Conservation (phyloP, 768 basidiomycete genomes). For the Tylopilus balloui region DNA sequence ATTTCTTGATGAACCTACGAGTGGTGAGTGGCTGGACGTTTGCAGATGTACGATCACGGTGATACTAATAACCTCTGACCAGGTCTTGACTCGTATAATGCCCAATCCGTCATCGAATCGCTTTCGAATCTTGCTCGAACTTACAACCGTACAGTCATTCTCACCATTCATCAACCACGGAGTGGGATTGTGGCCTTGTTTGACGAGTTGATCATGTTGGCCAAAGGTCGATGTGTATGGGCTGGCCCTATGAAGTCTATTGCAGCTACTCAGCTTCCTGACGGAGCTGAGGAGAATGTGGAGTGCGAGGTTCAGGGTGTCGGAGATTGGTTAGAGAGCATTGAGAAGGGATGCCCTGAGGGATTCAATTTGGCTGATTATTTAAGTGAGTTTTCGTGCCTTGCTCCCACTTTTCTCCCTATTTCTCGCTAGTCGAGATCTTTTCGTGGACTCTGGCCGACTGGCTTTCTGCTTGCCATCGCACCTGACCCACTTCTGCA, state of each 20-base stretch:
- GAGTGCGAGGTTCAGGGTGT: constrained; percentile 25
- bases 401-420: not conserved
- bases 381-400: constrained; percentile 60
- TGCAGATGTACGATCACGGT: not conserved
- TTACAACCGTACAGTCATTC: constrained; percentile 92
- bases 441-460: no score
- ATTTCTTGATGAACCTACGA: constrained; percentile 96
- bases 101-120: constrained; percentile 89
- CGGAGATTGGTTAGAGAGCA: constrained; percentile 64
- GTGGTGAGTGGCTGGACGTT: constrained; percentile 49
- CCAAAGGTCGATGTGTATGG: constrained; percentile 59
- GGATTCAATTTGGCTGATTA: constrained; percentile 98
- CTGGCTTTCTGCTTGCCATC: not conserved
- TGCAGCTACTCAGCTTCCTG: constrained; percentile 2
- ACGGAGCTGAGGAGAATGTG: constrained; percentile 4
- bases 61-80: constrained; percentile 1
- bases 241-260: constrained; percentile 27
- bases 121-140: constrained; percentile 79
- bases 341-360: constrained; percentile 81
- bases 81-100: constrained; percentile 95
- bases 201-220: constrained; percentile 84
- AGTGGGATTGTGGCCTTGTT: constrained; percentile 97
- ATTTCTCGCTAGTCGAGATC: not conserved
- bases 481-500: constrained; percentile 25
- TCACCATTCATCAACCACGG: constrained; percentile 97